Percentiles rank a stretch among this genome's conserved stretches.
These are phyloP conservation scores for Lichtheimia corymbifera DNA, from an alignment of 371 early-diverging fungal species.

Conservation along the genomic window DNA sequence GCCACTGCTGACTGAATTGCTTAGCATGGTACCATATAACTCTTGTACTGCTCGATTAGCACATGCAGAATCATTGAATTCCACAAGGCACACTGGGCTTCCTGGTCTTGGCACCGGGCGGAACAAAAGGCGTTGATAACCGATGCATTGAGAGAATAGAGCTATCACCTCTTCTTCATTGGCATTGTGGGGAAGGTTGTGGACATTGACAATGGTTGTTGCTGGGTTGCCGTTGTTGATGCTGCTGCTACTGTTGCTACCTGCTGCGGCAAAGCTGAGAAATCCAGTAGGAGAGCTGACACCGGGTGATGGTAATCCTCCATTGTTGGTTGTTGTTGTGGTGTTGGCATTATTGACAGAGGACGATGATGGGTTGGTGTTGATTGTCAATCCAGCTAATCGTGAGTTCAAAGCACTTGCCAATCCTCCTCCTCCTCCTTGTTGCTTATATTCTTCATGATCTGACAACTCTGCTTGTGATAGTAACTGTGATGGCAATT, in stretches of 20 bases:
- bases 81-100: slow-evolving; percentile 92
- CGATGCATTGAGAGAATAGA: slow-evolving; percentile 73
- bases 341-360: neutral
- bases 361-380: neutral
- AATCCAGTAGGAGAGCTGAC: slow-evolving; percentile 17
- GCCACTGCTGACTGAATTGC: slow-evolving; percentile 88
- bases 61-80: slow-evolving; percentile 86
- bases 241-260: slow-evolving; percentile 20
- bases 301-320: slow-evolving; percentile 1
- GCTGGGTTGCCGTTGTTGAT: slow-evolving; percentile 82
- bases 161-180: slow-evolving; percentile 81
- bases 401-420: neutral
- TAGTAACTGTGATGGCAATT: slow-evolving; percentile 25
- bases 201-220: slow-evolving; percentile 96
- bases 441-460: neutral
- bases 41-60: slow-evolving; percentile 85
- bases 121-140: slow-evolving; percentile 88
- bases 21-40: slow-evolving; percentile 75
- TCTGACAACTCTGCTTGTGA: neutral
- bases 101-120: slow-evolving; percentile 59
- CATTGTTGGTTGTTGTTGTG: neutral
- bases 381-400: neutral
- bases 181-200: slow-evolving; percentile 84
- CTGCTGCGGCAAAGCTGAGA: slow-evolving; percentile 11
- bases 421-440: neutral